A percentile compares a stretch with the other conserved stretches of the same genome.
These are phyloP conservation scores for Starmerella etchellsii DNA, from an alignment of 805 yeast species.

Conservation along the genomic window DNA sequence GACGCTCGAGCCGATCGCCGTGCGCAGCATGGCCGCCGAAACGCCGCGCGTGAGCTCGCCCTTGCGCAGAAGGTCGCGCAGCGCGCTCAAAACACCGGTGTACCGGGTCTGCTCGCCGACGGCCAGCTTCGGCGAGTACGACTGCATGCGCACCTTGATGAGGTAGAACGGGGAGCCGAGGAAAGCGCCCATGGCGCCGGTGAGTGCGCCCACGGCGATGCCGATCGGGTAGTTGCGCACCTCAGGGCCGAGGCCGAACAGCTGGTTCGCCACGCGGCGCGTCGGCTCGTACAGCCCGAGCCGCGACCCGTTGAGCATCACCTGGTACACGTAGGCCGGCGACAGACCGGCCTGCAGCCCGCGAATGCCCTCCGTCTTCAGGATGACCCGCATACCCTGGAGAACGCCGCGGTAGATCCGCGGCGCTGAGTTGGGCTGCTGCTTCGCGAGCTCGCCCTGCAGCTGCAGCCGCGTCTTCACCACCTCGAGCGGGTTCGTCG, in stretches of 20 bases:
- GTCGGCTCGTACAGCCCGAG: constrained; percentile 88
- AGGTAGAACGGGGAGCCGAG: constrained; percentile 85
- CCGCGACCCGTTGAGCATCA: constrained; percentile 87
- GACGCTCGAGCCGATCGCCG: constrained; percentile 91
- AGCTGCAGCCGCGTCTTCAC: constrained; percentile 93
- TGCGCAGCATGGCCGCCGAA: constrained; percentile 86
- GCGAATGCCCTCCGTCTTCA: constrained; percentile 66
- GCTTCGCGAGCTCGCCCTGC: constrained; percentile 72
- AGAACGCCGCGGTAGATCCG: constrained; percentile 67
- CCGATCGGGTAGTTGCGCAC: constrained; percentile 52
- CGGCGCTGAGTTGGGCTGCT: constrained; percentile 28
- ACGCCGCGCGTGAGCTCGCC: constrained; percentile 87
- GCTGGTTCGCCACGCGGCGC: constrained; percentile 44
- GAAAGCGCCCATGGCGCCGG: constrained; percentile 83
- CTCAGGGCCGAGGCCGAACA: constrained; percentile 37
- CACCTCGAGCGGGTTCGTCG: constrained; percentile 90
- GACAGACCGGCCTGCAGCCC: constrained; percentile 83
- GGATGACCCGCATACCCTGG: constrained; percentile 67
- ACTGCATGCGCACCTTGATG: constrained; percentile 93
- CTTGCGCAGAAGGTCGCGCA: constrained; percentile 42
- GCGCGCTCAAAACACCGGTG: constrained; percentile 53
- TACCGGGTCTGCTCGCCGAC: constrained; percentile 93
- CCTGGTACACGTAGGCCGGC: constrained; percentile 82
- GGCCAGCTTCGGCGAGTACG: constrained; percentile 53
- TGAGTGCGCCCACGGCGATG: constrained; percentile 62